These are phyloP conservation scores for Lipomyces kockii DNA, from an alignment of 805 yeast species.

Conservation along the genomic window DNA sequence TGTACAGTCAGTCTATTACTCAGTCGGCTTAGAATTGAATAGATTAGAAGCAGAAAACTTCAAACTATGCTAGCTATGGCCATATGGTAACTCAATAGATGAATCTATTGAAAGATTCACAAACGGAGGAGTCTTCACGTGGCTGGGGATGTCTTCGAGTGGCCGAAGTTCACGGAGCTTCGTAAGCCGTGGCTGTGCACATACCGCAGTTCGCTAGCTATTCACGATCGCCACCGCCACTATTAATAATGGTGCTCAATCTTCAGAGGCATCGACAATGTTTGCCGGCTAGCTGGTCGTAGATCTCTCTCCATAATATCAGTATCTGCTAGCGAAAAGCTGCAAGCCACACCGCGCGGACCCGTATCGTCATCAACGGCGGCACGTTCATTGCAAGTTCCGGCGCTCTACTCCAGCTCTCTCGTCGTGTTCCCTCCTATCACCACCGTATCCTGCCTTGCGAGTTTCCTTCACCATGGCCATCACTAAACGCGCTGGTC, in stretches of 20 bases:
- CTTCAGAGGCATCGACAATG: not conserved
- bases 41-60: too few species aligned
- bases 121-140: too few species aligned
- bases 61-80: too few species aligned
- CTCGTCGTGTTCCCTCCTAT: not conserved
- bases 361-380: not conserved
- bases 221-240: not conserved
- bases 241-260: not conserved
- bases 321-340: not conserved
- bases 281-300: too few species aligned
- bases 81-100: too few species aligned
- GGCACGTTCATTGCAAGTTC: too few species aligned
- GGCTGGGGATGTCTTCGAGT: too few species aligned
- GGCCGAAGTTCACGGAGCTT: not conserved
- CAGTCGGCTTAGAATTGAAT: too few species aligned
- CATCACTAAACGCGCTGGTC: constrained; percentile 39
- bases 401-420: not conserved
- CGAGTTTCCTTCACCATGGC: constrained; percentile 28
- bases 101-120: too few species aligned
- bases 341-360: not conserved
- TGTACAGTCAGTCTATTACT: too few species aligned
- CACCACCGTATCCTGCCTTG: not conserved
- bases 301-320: not conserved
- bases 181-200: not conserved
- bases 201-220: not conserved